phyloP scores from a whole-genome alignment of 805 yeast species.

The Candida chauliodis region DNA sequence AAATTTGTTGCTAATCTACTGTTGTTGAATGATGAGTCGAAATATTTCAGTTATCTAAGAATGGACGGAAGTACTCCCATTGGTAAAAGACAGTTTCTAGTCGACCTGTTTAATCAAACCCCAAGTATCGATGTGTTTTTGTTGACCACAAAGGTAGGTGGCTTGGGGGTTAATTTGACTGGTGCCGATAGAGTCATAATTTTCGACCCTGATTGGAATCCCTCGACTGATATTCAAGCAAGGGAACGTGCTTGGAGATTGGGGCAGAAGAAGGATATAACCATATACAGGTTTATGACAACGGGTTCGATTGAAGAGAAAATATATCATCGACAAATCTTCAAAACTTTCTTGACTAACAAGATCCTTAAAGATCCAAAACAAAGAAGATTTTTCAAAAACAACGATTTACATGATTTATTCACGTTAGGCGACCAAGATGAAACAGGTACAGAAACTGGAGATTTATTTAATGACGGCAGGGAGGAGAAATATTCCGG shows the following conservation, averaged over 20 bases:
- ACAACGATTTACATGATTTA: constrained; percentile 85
- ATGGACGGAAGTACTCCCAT: constrained; percentile 97
- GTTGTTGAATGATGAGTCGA: constrained; percentile 11
- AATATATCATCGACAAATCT: constrained; percentile 93
- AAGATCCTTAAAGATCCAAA: constrained; percentile 94
- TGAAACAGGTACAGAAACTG: constrained; percentile 65
- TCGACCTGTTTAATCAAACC: constrained; percentile 73
- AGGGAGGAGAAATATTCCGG: constrained; percentile 38
- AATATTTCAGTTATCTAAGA: constrained; percentile 52
- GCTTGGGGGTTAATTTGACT: constrained; percentile 87
- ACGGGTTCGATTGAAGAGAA: constrained; percentile 97
- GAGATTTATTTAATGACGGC: constrained; percentile 51
- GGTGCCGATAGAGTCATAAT: constrained; percentile 95
- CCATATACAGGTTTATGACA: constrained; percentile 86
- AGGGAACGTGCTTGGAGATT: constrained; percentile 96
- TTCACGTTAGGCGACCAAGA: constrained; percentile 79
- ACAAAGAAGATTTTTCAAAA: constrained; percentile 87
- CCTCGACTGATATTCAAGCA: constrained; percentile 95
- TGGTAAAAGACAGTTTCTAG: constrained; percentile 68
- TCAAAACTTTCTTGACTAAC: constrained; percentile 89
- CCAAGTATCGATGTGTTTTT: constrained; percentile 61
- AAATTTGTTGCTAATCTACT: constrained; percentile 47
- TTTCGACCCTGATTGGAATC: constrained; percentile 98
- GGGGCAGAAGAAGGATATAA: constrained; percentile 90
- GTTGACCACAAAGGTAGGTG: constrained; percentile 93